Conservation (phyloP, 306 rosid species). For the Prunus persica region DNA sequence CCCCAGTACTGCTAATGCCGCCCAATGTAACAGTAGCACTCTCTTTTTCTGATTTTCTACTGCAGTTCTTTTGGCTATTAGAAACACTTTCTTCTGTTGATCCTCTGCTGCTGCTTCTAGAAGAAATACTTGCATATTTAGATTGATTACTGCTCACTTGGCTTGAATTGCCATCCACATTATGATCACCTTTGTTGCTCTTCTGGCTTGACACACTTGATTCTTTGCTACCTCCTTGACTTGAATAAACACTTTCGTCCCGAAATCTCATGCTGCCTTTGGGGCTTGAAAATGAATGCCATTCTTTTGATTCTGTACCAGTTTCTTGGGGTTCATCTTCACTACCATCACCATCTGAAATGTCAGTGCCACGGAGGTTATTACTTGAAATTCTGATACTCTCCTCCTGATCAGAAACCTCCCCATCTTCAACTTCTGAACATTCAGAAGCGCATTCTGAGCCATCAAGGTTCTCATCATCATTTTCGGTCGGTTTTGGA, state of each 20-base stretch:
- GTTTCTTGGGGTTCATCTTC: constrained; percentile 18
- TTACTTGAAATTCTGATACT: constrained; percentile 18
- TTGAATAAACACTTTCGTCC: neutral
- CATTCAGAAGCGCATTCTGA: neutral
- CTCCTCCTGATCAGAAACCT: constrained; percentile 5
- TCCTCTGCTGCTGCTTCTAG: constrained; percentile 18
- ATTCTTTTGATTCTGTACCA: constrained; percentile 22
- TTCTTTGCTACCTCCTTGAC: neutral
- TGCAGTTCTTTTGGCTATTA: constrained; percentile 26
- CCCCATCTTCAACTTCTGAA: constrained; percentile 14
- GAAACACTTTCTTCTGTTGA: constrained; percentile 18
- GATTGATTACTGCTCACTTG: constrained; percentile 25
- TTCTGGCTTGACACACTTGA: constrained; percentile 20
- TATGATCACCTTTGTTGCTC: constrained; percentile 22
- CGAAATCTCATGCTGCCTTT: constrained; percentile 27
- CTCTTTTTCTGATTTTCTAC: constrained; percentile 7
- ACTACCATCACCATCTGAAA: constrained; percentile 12
- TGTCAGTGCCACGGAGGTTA: neutral
- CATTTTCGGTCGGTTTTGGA: constrained; percentile 8
- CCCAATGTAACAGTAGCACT: neutral
- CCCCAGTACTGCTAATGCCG: neutral
- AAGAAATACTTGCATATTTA: constrained; percentile 9
- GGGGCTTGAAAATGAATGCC: constrained; percentile 28
- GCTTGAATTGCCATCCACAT: neutral
- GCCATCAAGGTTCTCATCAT: neutral